These are phyloP conservation scores for Phyllosticta ampelicida DNA, from an alignment of 2,329 filamentous ascomycete genomes.

Conservation along the genomic window DNA sequence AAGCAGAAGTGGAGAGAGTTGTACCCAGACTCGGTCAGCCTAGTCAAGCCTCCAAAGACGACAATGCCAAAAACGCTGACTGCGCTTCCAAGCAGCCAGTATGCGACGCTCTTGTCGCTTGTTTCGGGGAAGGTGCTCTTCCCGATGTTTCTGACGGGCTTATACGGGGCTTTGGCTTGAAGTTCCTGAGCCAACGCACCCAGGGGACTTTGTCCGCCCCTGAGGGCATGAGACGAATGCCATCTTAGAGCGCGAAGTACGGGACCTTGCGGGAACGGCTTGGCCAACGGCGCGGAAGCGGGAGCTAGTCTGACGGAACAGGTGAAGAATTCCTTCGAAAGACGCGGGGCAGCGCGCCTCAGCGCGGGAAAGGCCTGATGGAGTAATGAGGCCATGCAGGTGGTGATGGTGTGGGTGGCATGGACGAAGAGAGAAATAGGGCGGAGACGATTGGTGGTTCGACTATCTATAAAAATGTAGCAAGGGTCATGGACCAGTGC, in stretches of 20 bases:
- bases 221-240: constrained; percentile 21
- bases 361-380: constrained; percentile 25
- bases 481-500: neutral
- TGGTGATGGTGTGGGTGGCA: neutral
- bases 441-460: constrained; percentile 9
- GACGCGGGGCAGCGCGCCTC: constrained; percentile 27
- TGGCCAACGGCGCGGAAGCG: constrained; percentile 14
- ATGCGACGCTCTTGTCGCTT: constrained; percentile 67
- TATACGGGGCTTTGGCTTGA: neutral
- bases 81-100: constrained; percentile 87
- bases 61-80: constrained; percentile 95
- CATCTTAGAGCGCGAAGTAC: constrained; percentile 23
- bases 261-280: constrained; percentile 8
- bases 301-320: constrained; percentile 22
- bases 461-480: constrained; percentile 5
- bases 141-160: neutral
- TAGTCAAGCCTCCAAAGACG: constrained; percentile 83
- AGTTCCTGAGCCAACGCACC: constrained; percentile 1
- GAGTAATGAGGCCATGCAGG: constrained; percentile 26
- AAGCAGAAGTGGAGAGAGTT: neutral
- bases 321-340: constrained; percentile 26
- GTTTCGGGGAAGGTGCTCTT: constrained; percentile 44
- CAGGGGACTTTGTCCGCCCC: constrained; percentile 1
- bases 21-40: constrained; percentile 92
- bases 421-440: constrained; percentile 3